These are phyloP conservation scores for Fragaria iinumae DNA, from an alignment of 306 rosid genomes.

Conservation along the genomic window DNA sequence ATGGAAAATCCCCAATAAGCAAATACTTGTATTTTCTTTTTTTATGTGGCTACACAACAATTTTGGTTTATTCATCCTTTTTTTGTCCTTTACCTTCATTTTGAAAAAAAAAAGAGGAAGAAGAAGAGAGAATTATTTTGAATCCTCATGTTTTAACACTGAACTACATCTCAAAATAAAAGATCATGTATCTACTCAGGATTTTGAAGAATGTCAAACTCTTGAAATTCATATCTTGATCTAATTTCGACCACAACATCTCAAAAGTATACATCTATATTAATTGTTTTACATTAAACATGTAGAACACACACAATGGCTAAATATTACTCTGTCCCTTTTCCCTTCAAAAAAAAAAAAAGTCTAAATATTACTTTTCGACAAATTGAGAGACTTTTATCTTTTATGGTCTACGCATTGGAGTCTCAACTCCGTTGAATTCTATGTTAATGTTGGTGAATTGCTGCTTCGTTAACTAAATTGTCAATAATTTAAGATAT, in stretches of 20 bases:
- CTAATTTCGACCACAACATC: too few species aligned
- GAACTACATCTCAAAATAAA: too few species aligned
- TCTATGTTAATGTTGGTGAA: neutral
- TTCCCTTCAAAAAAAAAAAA: too few species aligned
- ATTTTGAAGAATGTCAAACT: too few species aligned
- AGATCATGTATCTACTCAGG: neutral
- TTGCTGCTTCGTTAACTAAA: too few species aligned
- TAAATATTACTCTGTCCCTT: too few species aligned
- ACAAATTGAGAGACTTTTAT: too few species aligned
- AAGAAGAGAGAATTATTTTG: too few species aligned
- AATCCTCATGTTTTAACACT: neutral
- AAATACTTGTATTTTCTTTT: neutral
- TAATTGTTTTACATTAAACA: neutral
- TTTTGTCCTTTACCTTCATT: neutral
- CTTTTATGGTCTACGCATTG: too few species aligned
- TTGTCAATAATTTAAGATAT: neutral
- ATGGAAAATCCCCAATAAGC: neutral
- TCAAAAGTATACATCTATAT: too few species aligned
- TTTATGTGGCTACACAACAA: neutral
- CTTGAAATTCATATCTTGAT: neutral
- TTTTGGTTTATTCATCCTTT: neutral
- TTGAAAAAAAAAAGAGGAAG: neutral
- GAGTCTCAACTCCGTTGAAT: too few species aligned
- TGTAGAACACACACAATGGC: neutral
- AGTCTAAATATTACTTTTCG: neutral